phyloP scores from a whole-genome alignment of 2,329 filamentous ascomycete species.

The Chaetomium strumarium region DNA sequence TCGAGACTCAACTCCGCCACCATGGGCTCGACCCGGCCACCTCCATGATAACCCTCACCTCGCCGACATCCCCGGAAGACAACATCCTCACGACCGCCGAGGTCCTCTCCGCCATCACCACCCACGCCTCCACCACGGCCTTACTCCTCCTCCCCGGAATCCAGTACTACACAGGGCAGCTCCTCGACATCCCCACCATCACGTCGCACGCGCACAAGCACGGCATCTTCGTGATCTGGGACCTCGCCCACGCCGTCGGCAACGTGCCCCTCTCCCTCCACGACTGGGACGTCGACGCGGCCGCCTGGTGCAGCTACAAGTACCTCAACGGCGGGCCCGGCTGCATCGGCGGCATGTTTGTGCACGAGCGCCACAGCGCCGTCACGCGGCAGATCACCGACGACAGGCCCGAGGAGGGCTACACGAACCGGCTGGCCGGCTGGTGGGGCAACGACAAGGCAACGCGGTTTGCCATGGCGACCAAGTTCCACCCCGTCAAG shows the following conservation, averaged over 20 bases:
- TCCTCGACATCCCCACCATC: conserved; percentile 68
- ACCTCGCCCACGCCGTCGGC: conserved; percentile 72
- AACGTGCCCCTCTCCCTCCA: conserved; percentile 69
- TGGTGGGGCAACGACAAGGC: conserved; percentile 75
- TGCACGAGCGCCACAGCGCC: conserved; percentile 60
- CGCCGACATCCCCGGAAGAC: conserved; percentile 41
- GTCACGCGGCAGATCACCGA: conserved; percentile 30
- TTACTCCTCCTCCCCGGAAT: conserved; percentile 71
- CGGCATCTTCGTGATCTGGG: conserved; percentile 69
- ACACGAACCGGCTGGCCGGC: conserved; percentile 57
- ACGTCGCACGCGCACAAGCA: conserved; percentile 62
- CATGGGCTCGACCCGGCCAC: conserved; percentile 58
- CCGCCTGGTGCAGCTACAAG: conserved; percentile 79
- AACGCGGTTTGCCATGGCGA: conserved; percentile 71
- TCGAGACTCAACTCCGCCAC: conserved; percentile 67
- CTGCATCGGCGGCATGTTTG: conserved; percentile 66
- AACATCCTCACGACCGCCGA: conserved; percentile 56
- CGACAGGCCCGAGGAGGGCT: conserved; percentile 32
- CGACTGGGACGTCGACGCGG: conserved; percentile 73
- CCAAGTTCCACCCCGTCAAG: conserved; percentile 61
- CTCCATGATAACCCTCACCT: conserved; percentile 64
- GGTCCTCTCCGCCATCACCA: conserved; percentile 61
- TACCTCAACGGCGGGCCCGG: conserved; percentile 75
- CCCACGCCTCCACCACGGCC: conserved; percentile 59
- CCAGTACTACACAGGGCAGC: conserved; percentile 76